Base-by-base conservation (phyloP, 2,329 filamentous ascomycete genomes). In the Fusarium buharicum region DNA sequence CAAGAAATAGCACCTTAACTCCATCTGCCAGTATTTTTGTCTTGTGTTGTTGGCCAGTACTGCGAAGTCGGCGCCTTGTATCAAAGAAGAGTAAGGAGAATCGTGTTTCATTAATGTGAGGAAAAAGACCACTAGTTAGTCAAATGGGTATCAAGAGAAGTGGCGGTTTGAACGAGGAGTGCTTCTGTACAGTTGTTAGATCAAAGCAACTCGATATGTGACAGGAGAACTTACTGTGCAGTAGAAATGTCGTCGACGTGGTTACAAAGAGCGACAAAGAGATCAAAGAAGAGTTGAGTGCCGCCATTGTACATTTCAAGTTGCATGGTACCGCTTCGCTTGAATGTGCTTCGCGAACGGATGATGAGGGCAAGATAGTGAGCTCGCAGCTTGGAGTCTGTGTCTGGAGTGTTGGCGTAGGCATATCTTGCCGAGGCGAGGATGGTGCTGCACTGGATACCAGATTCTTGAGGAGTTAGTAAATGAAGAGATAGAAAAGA, bases 291-390 rank as follows among this genome's bases (percentile, higher is more conserved):
- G 56, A 96, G 82, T 72, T 90, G 85, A 1, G 82, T 90, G 50
- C 92, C 92, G 24, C 93, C 93, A 60, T 87, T 86, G 75, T 90
- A 90, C 93, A 97, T 97, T 79, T 97, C 93, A 67, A 91, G 86
- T 78, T 97, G 93, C 93, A 97, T 96, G 4, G 93, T 97, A 50
- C 93, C 92, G 76, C 92, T 96, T 51, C 92, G 85, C 82, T 96
- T 97, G 79, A 97, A 97, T 3, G 92, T 96, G 72, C 86, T 85
- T 66, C 93, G 86, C 69, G 90, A 92, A 65, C 93, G 88, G 73
- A 97, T 96, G 77, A 97, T 96, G 72, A 97, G 86, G 16, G 93
- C 92, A 33, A 97, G 87, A 70, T 96, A 97, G 77, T 97, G 93
- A 20, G 92, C 92, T 56, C 93, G 86, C 50, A 97, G 83, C 77